Evolutionary conservation across 441 rosid genomes (phyloP).

Genomic region (Populus hybrid): DNA sequence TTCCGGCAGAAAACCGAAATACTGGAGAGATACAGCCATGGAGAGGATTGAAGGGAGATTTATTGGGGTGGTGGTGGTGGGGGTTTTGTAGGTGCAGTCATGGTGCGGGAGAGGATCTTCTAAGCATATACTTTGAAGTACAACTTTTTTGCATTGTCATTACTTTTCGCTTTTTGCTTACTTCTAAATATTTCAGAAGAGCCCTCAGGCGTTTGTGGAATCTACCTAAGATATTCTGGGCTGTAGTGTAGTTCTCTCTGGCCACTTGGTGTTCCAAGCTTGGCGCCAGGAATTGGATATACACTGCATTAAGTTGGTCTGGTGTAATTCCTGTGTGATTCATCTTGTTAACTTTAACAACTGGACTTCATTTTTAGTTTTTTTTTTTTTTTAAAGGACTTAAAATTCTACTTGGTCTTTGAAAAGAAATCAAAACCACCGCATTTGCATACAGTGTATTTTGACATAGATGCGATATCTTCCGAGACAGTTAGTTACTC

Average conservation of each 20-base stretch:
- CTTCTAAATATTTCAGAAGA: constrained; percentile 3
- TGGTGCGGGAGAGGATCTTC: constrained; percentile 38
- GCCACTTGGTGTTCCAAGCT: background rate
- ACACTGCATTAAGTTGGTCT: background rate
- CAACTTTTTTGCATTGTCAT: background rate
- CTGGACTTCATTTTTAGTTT: background rate
- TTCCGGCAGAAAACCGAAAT: background rate
- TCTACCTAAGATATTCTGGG: constrained; percentile 28
- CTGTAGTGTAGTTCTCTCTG: constrained; percentile 4
- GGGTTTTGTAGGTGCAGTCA: constrained; percentile 14
- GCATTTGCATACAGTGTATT: no score
- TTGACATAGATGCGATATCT: no score
- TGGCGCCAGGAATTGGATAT: background rate
- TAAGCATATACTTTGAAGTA: constrained; percentile 36
- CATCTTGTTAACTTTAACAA: background rate
- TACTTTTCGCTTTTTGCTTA: constrained; percentile 11
- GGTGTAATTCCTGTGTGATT: background rate
- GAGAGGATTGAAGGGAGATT: constrained; percentile 9
- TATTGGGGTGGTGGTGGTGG: background rate
- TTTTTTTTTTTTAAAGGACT: no score
- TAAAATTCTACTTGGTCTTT: no score
- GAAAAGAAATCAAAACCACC: no score
- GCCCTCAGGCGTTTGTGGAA: constrained; percentile 22
- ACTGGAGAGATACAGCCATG: background rate
- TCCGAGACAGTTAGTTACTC: no score